phyloP scores from a whole-genome alignment of 2,329 filamentous ascomycete species.

The Talaromyces pinophilus region DNA sequence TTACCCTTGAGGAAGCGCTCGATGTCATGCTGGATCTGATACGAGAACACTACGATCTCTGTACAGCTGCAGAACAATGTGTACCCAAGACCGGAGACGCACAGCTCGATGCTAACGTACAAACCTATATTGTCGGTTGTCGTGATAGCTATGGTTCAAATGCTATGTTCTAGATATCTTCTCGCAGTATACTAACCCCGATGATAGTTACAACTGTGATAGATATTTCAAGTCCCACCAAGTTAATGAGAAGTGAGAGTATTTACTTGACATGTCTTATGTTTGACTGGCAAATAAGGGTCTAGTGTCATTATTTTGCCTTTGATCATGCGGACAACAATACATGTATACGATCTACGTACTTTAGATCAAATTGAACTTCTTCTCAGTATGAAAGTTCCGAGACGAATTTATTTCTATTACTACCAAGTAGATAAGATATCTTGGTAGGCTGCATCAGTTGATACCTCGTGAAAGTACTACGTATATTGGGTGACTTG shows the following conservation, averaged over 20 bases:
- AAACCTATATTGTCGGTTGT: conserved; percentile 13
- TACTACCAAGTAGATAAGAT: neutral
- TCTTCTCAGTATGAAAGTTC: neutral
- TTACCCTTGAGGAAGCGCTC: conserved; percentile 9
- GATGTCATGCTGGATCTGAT: conserved; percentile 14
- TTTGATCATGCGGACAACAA: neutral
- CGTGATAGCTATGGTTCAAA: neutral
- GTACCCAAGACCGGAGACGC: conserved; percentile 5
- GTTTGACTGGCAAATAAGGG: neutral
- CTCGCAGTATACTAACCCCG: neutral
- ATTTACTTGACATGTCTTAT: conserved; percentile 13
- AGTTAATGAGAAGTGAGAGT: conserved; percentile 15
- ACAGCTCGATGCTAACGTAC: conserved; percentile 10
- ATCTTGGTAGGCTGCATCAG: neutral
- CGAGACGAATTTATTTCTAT: neutral
- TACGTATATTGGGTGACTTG: neutral
- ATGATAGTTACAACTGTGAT: conserved; percentile 16
- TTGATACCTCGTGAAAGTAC: neutral
- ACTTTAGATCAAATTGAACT: neutral
- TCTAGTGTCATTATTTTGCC: neutral
- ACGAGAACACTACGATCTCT: conserved; percentile 7
- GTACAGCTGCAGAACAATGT: conserved; percentile 14
- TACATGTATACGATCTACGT: neutral
- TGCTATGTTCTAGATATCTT: too few species aligned
- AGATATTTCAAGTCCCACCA: conserved; percentile 18